A percentile compares a stretch with the other conserved stretches of the same genome.
phyloP scores from a whole-genome alignment of 192 early-diverging fungal genomes.

The Glomus cerebriforme region DNA sequence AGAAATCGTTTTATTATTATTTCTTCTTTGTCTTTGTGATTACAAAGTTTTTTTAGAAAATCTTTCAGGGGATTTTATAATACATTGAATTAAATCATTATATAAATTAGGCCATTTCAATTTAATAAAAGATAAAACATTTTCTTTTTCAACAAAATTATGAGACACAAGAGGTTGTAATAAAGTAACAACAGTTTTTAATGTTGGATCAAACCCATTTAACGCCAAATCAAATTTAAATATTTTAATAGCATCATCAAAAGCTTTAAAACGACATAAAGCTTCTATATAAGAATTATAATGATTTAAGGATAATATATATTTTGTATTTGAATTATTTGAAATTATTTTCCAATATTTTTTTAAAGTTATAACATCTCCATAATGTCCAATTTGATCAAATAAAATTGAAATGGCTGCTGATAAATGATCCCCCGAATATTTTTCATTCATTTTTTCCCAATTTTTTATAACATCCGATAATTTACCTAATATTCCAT shows the following conservation, averaged over 20 bases:
- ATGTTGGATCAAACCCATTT: neutral
- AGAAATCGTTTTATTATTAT: too few relatives aligned
- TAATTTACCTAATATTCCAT: neutral
- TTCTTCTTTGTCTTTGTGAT: too few relatives aligned
- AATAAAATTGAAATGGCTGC: neutral
- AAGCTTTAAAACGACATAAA: neutral
- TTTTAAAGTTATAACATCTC: neutral
- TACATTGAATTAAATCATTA: neutral
- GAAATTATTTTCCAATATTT: neutral
- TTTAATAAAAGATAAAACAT: neutral
- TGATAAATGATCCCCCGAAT: neutral
- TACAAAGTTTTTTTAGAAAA: too few relatives aligned
- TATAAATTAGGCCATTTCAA: neutral
- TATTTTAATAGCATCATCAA: neutral
- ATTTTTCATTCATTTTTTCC: neutral
- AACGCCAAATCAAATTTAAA: neutral
- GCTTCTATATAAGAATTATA: slow-evolving; percentile 11
- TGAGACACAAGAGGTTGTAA: neutral
- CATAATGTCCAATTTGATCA: neutral
- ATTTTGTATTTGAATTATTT: neutral
- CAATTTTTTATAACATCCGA: neutral
- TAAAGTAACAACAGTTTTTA: neutral
- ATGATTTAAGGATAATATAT: neutral
- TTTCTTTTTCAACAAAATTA: neutral
- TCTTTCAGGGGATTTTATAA: neutral